These are phyloP conservation scores for Raphanus raphanistrum DNA, from an alignment of 345 rosid species.

Conservation along the genomic window DNA sequence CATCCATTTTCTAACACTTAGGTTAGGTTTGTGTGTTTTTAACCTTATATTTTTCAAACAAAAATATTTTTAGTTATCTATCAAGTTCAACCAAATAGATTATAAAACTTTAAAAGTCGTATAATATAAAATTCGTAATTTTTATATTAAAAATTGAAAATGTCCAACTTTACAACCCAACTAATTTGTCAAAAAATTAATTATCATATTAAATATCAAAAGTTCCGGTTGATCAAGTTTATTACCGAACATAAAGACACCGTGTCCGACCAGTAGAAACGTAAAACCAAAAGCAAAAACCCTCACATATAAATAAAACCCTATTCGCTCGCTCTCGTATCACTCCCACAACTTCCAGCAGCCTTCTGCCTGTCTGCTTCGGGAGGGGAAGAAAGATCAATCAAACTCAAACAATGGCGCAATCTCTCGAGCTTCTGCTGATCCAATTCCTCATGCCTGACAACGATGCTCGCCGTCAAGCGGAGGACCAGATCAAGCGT, in stretches of 20 bases:
- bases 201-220: no score
- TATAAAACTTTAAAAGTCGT: no score
- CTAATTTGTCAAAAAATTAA: no score
- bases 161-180: no score
- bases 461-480: constrained; percentile 95
- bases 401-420: constrained; percentile 56
- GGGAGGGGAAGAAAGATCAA: background rate
- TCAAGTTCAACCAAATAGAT: no score
- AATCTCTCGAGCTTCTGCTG: constrained; percentile 82
- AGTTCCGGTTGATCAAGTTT: background rate
- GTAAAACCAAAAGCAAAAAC: constrained; percentile 20
- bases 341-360: constrained; percentile 5
- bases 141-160: no score
- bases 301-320: constrained; percentile 34
- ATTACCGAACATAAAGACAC: background rate
- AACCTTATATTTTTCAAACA: no score
- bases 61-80: no score
- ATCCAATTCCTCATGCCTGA: constrained; percentile 99
- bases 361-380: constrained; percentile 33
- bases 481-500: constrained; percentile 96
- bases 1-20: no score
- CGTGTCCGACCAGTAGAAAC: constrained; percentile 5
- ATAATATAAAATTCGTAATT: no score
- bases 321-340: constrained; percentile 17
- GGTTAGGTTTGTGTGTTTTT: no score